Evolutionary conservation across 2,329 filamentous ascomycete genomes (phyloP).

Genomic region (Diaporthe vexans): DNA sequence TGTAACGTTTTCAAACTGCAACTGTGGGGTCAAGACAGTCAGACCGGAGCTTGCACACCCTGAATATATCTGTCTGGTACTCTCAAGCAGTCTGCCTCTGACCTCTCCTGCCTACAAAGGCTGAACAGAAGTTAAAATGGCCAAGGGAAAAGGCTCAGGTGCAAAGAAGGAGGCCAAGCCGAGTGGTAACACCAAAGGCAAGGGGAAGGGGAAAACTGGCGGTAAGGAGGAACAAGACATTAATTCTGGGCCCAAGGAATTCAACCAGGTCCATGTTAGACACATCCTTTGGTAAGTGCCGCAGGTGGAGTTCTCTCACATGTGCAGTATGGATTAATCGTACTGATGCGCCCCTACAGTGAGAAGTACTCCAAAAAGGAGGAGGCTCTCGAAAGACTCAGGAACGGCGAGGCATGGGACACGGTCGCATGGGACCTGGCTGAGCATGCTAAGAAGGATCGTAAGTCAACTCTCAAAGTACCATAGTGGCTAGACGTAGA

Average conservation of each 20-base stretch:
- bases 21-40: neutral
- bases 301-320: conserved; percentile 38
- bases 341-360: conserved; percentile 60
- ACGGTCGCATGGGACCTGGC: conserved; percentile 80
- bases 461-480: conserved; percentile 50
- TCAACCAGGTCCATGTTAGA: conserved; percentile 79
- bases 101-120: neutral
- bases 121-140: conserved; percentile 45
- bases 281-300: conserved; percentile 71
- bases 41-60: neutral
- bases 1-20: neutral
- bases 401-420: conserved; percentile 78
- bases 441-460: conserved; percentile 82
- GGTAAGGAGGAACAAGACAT: conserved; percentile 43
- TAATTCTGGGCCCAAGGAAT: conserved; percentile 57
- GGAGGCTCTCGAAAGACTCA: conserved; percentile 78
- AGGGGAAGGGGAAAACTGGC: conserved; percentile 44
- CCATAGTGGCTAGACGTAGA: neutral
- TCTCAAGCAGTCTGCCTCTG: neutral
- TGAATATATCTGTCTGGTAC: too few species aligned
- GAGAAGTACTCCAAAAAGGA: conserved; percentile 85
- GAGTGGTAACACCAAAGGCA: conserved; percentile 47
- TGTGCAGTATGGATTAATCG: neutral
- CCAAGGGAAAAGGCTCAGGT: conserved; percentile 52
- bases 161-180: conserved; percentile 48